Evolutionary conservation across 345 rosid genomes (phyloP).

Genomic region (Hibiscus tridactylites): DNA sequence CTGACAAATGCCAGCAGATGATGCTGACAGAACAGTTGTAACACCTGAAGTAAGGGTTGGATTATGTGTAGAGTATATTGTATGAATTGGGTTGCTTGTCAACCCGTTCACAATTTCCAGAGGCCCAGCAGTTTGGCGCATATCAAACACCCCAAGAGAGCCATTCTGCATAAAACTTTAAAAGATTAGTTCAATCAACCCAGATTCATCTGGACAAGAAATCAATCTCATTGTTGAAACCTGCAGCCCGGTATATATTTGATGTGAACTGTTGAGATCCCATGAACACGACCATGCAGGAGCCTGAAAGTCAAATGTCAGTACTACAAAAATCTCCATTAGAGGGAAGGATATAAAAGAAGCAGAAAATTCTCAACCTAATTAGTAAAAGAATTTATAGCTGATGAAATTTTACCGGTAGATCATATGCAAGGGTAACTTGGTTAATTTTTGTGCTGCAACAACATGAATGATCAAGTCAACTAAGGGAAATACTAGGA

Average conservation of each 20-base stretch:
- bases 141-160: slow-evolving; percentile 61
- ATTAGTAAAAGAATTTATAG: neutral
- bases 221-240: slow-evolving; percentile 27
- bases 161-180: slow-evolving; percentile 45
- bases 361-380: neutral
- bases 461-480: slow-evolving; percentile 16
- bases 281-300: slow-evolving; percentile 97
- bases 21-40: slow-evolving; percentile 58
- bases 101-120: slow-evolving; percentile 51
- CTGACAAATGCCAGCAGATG: slow-evolving; percentile 68
- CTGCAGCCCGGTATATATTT: slow-evolving; percentile 83
- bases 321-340: neutral
- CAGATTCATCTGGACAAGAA: neutral
- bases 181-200: neutral
- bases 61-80: slow-evolving; percentile 34
- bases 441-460: slow-evolving; percentile 73
- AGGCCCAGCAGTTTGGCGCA: slow-evolving; percentile 64
- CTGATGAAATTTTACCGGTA: slow-evolving; percentile 42
- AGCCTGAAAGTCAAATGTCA: slow-evolving; percentile 34
- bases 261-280: slow-evolving; percentile 55
- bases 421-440: slow-evolving; percentile 51
- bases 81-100: slow-evolving; percentile 67
- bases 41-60: slow-evolving; percentile 28
- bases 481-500: slow-evolving; percentile 1
- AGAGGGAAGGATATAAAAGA: slow-evolving; percentile 3